phyloP scores from a whole-genome alignment of 2,329 filamentous ascomycete genomes.

The Nannizziopsis barbatae region DNA sequence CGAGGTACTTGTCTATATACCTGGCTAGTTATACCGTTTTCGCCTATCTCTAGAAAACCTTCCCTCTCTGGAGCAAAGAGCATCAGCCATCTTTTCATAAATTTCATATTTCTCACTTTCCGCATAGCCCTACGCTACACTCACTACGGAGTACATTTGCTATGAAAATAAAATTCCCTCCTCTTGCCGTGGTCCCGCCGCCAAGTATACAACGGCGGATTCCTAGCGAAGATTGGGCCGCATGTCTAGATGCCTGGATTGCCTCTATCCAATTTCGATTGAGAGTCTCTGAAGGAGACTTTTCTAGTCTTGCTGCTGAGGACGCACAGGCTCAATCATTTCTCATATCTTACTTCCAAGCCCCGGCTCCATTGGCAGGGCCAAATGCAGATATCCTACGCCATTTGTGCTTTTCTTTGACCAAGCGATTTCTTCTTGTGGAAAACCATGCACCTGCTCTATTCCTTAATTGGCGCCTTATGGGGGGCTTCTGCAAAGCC shows the following conservation, averaged over 20 bases:
- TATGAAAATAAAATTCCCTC: constrained; percentile 44
- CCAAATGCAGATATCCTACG: constrained; percentile 43
- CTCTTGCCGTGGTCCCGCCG: constrained; percentile 67
- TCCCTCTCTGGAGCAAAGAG: too few species aligned
- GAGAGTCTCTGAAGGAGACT: constrained; percentile 45
- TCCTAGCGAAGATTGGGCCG: constrained; percentile 60
- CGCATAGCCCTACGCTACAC: too few species aligned
- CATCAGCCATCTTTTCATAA: too few species aligned
- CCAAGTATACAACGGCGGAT: constrained; percentile 56
- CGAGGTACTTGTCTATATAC: too few species aligned
- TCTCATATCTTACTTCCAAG: constrained; percentile 54
- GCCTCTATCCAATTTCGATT: constrained; percentile 56
- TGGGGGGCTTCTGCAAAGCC: constrained; percentile 55
- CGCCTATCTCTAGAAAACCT: too few species aligned
- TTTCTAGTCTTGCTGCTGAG: constrained; percentile 41
- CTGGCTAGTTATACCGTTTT: too few species aligned
- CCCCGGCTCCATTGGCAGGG: constrained; percentile 31
- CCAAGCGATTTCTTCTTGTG: constrained; percentile 46
- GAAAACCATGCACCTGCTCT: constrained; percentile 33
- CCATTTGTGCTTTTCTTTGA: constrained; percentile 54
- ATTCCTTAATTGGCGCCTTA: constrained; percentile 54
- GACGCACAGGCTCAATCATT: constrained; percentile 54
- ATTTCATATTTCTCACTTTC: too few species aligned
- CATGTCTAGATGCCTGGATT: constrained; percentile 66
- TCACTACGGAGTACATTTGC: too few species aligned